These are phyloP conservation scores for Musa itinerans DNA, from an alignment of 176 grass and related monocot genomes.

Conservation along the genomic window DNA sequence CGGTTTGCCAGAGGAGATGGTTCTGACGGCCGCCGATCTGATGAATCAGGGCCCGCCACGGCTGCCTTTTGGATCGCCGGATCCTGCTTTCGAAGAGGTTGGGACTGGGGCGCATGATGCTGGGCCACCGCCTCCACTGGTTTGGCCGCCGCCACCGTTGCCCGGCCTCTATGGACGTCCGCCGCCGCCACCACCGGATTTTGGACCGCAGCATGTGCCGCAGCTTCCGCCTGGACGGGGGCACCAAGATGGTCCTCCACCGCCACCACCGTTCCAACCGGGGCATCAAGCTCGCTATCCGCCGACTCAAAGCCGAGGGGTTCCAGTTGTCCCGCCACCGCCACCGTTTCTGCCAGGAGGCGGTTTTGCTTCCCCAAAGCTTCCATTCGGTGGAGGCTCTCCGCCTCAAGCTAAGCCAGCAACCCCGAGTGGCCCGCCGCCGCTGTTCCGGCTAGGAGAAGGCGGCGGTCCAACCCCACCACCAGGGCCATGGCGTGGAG, in stretches of 20 bases:
- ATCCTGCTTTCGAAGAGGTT: background rate
- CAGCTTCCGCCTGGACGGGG: background rate
- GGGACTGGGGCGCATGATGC: background rate
- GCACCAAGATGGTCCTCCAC: background rate
- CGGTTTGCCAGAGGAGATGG: slow-evolving; percentile 30
- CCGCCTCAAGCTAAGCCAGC: background rate
- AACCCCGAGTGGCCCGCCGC: too few species aligned
- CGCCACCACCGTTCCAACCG: background rate
- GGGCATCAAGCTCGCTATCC: background rate
- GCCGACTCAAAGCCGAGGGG: too few species aligned
- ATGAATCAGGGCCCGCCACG: slow-evolving; percentile 5
- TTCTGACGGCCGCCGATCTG: slow-evolving; percentile 17
- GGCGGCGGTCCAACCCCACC: background rate
- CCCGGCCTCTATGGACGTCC: too few species aligned
- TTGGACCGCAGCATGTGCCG: background rate
- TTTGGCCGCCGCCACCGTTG: too few species aligned
- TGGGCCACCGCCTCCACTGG: background rate
- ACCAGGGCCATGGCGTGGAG: background rate
- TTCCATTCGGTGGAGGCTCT: background rate
- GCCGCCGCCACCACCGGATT: too few species aligned
- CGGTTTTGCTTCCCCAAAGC: too few species aligned
- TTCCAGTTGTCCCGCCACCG: background rate
- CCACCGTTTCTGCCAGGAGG: background rate
- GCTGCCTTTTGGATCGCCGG: background rate
- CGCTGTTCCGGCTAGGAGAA: background rate